Conservation (phyloP, 2,329 filamentous ascomycete species). For the Epichloe uncinata region DNA sequence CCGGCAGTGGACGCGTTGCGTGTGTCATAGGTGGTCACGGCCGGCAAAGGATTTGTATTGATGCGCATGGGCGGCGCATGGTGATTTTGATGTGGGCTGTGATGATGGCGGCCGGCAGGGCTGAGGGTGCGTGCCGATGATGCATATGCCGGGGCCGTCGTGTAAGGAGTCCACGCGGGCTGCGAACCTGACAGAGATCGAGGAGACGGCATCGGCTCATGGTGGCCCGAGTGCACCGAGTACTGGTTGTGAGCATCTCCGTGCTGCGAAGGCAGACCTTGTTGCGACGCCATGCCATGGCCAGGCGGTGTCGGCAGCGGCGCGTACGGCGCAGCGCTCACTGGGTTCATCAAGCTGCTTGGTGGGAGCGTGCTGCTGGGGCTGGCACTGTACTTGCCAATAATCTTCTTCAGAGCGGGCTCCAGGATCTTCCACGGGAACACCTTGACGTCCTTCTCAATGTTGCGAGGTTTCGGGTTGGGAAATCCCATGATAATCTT, state of each 20-base stretch:
- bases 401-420: conserved; percentile 90
- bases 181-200: conserved; percentile 35
- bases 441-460: conserved; percentile 98
- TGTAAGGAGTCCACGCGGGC: conserved; percentile 35
- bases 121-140: conserved; percentile 29
- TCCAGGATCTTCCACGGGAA: conserved; percentile 90
- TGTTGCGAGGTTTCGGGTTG: conserved; percentile 88
- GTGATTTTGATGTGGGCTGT: conserved; percentile 21
- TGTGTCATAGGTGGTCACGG: conserved; percentile 26
- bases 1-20: conserved; percentile 18
- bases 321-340: conserved; percentile 26
- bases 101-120: conserved; percentile 19
- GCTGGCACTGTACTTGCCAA: conserved; percentile 75
- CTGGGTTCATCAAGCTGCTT: conserved; percentile 27
- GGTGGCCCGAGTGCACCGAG: conserved; percentile 29
- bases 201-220: conserved; percentile 39
- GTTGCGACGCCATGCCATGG: conserved; percentile 18
- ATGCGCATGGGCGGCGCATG: conserved; percentile 21
- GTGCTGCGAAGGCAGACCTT: conserved; percentile 15
- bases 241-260: conserved; percentile 23
- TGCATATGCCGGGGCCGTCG: conserved; percentile 20
- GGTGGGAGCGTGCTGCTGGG: conserved; percentile 26
- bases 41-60: conserved; percentile 24
- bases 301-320: conserved; percentile 34
- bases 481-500: conserved; percentile 98